A percentile compares a stretch with the other conserved stretches of the same genome.
Evolutionary conservation across 345 rosid species (phyloP).

Genomic region (Dipteronia sinensis): DNA sequence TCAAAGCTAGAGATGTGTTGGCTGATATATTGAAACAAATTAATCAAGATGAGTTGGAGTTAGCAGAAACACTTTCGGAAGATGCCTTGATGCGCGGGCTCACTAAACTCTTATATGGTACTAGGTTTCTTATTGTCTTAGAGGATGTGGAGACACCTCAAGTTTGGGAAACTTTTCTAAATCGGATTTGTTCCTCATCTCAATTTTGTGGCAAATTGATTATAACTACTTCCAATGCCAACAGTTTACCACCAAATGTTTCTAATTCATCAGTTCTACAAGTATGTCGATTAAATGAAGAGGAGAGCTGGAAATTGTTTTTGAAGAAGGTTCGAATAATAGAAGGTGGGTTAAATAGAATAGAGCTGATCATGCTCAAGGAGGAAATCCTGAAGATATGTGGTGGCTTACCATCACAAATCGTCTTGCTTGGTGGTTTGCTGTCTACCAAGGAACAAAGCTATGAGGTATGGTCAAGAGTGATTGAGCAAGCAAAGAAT

Average conservation of each 20-base stretch:
- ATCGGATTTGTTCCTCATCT: neutral
- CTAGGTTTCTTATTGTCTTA: slow-evolving; percentile 19
- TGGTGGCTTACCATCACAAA: neutral
- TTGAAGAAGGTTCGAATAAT: neutral
- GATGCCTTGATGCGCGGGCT: neutral
- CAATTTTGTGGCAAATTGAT: neutral
- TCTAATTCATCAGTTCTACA: neutral
- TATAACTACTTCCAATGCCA: neutral
- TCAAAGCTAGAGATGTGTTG: too few relatives aligned
- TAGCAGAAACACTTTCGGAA: neutral
- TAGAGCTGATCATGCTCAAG: slow-evolving; percentile 9
- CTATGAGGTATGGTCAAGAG: slow-evolving; percentile 11
- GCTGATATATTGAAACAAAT: too few relatives aligned
- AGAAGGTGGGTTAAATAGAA: neutral
- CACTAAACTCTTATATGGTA: neutral
- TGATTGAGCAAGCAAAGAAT: slow-evolving; percentile 5
- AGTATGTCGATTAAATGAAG: neutral
- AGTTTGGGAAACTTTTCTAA: neutral
- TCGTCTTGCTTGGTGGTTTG: neutral
- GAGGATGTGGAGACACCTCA: neutral
- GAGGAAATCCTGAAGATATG: neutral
- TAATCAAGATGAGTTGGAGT: too few relatives aligned
- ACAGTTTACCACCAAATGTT: neutral
- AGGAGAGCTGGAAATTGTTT: neutral
- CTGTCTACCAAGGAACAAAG: neutral